Base-by-base conservation (phyloP, 163 green algal species). In the Chlorella variabilis region DNA sequence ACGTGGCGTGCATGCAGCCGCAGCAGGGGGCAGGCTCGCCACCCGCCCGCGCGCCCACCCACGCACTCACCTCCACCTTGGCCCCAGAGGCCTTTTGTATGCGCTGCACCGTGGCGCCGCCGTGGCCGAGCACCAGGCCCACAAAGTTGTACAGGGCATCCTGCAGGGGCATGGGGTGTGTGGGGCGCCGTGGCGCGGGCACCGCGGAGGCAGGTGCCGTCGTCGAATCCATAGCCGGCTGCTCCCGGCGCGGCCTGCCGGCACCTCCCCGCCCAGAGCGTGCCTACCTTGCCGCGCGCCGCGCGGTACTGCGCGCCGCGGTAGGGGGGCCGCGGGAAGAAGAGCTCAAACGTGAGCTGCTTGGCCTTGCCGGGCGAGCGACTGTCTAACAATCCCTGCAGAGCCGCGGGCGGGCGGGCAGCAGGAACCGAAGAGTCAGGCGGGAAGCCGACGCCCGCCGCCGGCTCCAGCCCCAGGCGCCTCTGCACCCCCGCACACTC, bases 111-210 rank as follows among this genome's bases (percentile, higher is more conserved):
- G 76, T 82, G 45, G 34, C 39, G 17, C 76, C 76, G 48, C 58
- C 51, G 15, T 82, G 76, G 45, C 76, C 76, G 25, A 82, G 63
- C 63, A 82, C 76, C 25, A 82, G 63, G 0, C 76, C 76, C 7
- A 75, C 66, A 58, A 82, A 82, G 34, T 82, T 82, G 63, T 69
- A 82, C 4, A 75, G 63, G 0, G 45, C 45, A 25, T 82, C 76
- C 63, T 81, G 73, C 25, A 27, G 48, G 4, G 20, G 33, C n/a
- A n/a, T n/a, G n/a, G n/a, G n/a, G n/a, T n/a, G n/a, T n/a, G n/a
- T n/a, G n/a, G n/a, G n/a, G n/a, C n/a, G n/a, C n/a, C n/a, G n/a
- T n/a, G n/a, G n/a, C n/a, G n/a, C n/a, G n/a, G n/a, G n/a, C n/a
- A n/a, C n/a, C n/a, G n/a, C n/a, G n/a, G n/a, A n/a, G n/a, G n/a